A percentile compares a stretch with the other conserved stretches of the same genome.
phyloP scores from a whole-genome alignment of 73 alveolate species.

The Symbiodinium pilosum region DNA sequence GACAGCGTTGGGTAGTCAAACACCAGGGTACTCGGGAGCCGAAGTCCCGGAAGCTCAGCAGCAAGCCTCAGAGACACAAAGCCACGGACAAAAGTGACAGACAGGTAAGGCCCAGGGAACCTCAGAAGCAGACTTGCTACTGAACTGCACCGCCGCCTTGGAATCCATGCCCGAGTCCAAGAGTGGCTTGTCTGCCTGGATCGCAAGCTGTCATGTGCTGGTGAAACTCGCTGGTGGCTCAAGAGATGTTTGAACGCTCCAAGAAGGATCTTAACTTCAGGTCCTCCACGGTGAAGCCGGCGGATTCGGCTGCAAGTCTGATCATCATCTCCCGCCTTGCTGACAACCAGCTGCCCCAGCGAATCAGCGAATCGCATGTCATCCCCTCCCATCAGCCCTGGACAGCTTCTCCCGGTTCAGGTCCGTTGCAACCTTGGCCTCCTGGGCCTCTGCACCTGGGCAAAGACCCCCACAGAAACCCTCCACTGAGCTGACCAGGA shows the following conservation, averaged over 20 bases:
- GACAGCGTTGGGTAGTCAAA: conserved; percentile 87
- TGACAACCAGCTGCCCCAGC: too few species aligned
- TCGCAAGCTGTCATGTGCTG: background rate
- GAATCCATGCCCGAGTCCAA: conserved; percentile 94
- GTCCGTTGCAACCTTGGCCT: background rate
- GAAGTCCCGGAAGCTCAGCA: conserved; percentile 48
- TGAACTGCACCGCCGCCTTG: conserved; percentile 76
- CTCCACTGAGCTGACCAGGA: too few species aligned
- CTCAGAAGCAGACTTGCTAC: background rate
- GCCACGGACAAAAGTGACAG: too few species aligned
- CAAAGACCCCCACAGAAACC: too few species aligned
- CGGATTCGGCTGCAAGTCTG: conserved; percentile 58
- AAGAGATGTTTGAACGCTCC: too few species aligned
- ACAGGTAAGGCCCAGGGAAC: too few species aligned
- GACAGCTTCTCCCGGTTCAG: background rate
- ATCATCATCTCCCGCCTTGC: conserved; percentile 51
- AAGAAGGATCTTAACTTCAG: too few species aligned
- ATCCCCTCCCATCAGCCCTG: background rate
- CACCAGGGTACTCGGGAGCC: conserved; percentile 74
- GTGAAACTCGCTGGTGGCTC: too few species aligned
- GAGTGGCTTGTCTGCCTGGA: conserved; percentile 84
- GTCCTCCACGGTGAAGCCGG: conserved; percentile 81
- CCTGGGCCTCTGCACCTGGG: background rate
- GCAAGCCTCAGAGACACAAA: conserved; percentile 31
- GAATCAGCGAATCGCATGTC: too few species aligned